Percentiles rank a stretch among this genome's conserved stretches.
These are phyloP conservation scores for Nemania sp. DNA, from an alignment of 2,329 filamentous ascomycete species.

Conservation along the genomic window DNA sequence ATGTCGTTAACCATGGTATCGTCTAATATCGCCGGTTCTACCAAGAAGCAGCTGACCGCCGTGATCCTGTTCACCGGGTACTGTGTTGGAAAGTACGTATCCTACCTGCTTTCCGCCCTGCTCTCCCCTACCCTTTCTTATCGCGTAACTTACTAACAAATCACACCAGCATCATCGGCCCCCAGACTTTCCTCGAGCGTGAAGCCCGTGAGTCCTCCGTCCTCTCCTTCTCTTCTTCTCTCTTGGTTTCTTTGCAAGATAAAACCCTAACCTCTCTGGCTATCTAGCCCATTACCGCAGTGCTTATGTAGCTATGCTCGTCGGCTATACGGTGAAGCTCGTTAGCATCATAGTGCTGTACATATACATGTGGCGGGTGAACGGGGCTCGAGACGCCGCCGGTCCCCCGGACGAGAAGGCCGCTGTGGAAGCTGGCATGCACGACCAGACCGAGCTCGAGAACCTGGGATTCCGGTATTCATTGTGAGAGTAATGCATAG, in stretches of 20 bases:
- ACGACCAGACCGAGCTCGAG: slow-evolving; percentile 50
- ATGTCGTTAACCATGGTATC: slow-evolving; percentile 52
- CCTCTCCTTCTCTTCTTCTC: not conserved
- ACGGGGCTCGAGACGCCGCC: slow-evolving; percentile 48
- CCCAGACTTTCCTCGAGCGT: slow-evolving; percentile 47
- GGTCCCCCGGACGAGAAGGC: slow-evolving; percentile 46
- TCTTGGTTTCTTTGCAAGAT: not conserved
- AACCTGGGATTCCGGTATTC: slow-evolving; percentile 51
- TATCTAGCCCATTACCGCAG: slow-evolving; percentile 48
- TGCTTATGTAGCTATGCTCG: slow-evolving; percentile 52
- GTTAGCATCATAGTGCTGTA: slow-evolving; percentile 46
- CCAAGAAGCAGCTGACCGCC: slow-evolving; percentile 51
- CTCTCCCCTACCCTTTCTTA: not conserved
- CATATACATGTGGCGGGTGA: slow-evolving; percentile 49
- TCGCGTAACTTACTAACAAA: slow-evolving; percentile 10
- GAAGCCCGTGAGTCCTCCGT: slow-evolving; percentile 44
- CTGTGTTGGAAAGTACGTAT: slow-evolving; percentile 48
- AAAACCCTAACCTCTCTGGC: not conserved
- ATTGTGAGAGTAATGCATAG: slow-evolving; percentile 25
- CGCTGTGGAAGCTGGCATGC: slow-evolving; percentile 50
- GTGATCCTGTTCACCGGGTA: slow-evolving; percentile 50
- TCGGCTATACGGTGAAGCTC: slow-evolving; percentile 50
- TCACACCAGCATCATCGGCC: slow-evolving; percentile 48
- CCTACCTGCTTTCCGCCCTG: not conserved
- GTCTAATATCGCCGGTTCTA: slow-evolving; percentile 51